phyloP scores from a whole-genome alignment of 148 eudicot genomes.

The Rhododendron ovatum region DNA sequence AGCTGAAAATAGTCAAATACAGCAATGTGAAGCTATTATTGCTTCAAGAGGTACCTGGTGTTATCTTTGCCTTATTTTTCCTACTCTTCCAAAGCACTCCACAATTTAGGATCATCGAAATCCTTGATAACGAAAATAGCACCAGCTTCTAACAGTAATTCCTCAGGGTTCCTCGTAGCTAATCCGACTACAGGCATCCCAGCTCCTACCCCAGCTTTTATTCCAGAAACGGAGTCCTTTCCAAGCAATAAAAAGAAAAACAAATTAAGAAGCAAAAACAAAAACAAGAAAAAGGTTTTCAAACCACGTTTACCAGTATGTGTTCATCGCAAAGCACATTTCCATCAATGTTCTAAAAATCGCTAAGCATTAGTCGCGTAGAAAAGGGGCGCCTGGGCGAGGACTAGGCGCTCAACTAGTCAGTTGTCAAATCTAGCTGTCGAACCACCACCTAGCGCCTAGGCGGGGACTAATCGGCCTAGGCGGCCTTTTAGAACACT shows the following conservation, averaged over 20 bases:
- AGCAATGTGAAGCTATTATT: neutral
- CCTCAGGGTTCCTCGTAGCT: slow-evolving; percentile 39
- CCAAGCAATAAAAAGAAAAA: neutral
- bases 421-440: too few species aligned
- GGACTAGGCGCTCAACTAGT: too few species aligned
- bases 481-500: too few species aligned
- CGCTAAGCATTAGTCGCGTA: too few species aligned
- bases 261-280: neutral
- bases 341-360: too few species aligned
- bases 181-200: slow-evolving; percentile 45
- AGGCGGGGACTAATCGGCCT: too few species aligned
- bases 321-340: neutral
- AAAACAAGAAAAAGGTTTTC: neutral
- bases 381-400: too few species aligned
- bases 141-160: slow-evolving; percentile 34
- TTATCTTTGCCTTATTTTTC: slow-evolving; percentile 2
- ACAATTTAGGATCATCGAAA: slow-evolving; percentile 37
- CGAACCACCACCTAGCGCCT: too few species aligned
- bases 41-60: neutral
- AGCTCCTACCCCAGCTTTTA: slow-evolving; percentile 47
- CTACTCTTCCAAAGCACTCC: slow-evolving; percentile 34
- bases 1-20: neutral
- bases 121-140: slow-evolving; percentile 42
- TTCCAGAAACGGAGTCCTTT: slow-evolving; percentile 51
- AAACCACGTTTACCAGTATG: neutral